These are phyloP conservation scores for Daedaleopsis sinensis DNA, from an alignment of 768 basidiomycete genomes.

Conservation along the genomic window DNA sequence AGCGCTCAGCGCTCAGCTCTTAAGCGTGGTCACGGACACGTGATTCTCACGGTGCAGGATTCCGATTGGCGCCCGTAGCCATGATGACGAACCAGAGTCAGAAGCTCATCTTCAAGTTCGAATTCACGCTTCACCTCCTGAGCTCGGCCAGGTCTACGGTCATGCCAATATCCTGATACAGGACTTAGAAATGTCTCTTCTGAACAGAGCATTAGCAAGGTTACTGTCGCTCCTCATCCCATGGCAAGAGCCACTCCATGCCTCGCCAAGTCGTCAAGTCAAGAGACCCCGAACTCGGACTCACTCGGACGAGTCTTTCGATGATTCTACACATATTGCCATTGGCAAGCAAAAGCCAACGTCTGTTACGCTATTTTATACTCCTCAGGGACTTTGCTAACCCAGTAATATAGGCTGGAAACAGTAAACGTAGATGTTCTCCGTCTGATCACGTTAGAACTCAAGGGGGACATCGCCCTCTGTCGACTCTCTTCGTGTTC, in stretches of 20 bases:
- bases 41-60: too few species aligned
- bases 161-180: background rate
- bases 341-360: too few species aligned
- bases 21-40: too few species aligned
- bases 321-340: background rate
- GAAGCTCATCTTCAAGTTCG: background rate
- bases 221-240: background rate
- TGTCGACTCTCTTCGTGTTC: background rate
- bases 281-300: background rate
- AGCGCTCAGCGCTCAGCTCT: too few species aligned
- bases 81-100: background rate
- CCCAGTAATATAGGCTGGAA: too few species aligned
- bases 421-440: background rate
- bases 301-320: too few species aligned
- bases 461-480: background rate
- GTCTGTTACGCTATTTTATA: too few species aligned
- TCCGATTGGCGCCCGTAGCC: too few species aligned
- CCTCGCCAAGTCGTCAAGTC: background rate
- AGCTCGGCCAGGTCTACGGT: too few species aligned
- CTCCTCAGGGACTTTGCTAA: too few species aligned
- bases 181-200: background rate
- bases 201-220: background rate
- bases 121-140: too few species aligned
- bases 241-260: background rate
- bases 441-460: background rate